phyloP scores from a whole-genome alignment of 2,329 filamentous ascomycete genomes.

The Ophiostoma ips region DNA sequence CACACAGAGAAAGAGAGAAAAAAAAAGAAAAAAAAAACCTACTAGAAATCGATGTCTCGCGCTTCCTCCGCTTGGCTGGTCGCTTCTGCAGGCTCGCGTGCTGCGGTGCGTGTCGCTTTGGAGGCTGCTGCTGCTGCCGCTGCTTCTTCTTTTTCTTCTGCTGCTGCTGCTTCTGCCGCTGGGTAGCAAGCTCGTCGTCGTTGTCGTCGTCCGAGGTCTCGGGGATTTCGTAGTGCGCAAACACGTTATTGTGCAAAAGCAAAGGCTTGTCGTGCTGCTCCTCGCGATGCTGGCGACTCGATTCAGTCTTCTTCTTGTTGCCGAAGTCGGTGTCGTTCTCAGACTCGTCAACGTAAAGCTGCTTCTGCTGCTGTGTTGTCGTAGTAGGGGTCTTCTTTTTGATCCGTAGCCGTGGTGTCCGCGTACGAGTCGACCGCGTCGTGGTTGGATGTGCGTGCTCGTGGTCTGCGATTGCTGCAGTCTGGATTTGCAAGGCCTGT shows the following conservation, averaged over 20 bases:
- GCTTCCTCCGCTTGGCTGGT: too few relatives aligned
- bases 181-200: background rate
- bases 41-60: background rate
- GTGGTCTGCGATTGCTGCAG: too few relatives aligned
- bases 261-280: too few relatives aligned
- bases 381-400: background rate
- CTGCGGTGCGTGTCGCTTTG: background rate
- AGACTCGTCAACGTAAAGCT: background rate
- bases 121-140: background rate
- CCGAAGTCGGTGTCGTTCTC: background rate
- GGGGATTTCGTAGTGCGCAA: too few relatives aligned
- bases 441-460: too few relatives aligned
- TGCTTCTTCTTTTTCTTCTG: background rate
- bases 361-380: background rate
- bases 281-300: too few relatives aligned
- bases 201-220: background rate
- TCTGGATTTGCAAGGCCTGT: background rate
- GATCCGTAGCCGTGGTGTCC: too few relatives aligned
- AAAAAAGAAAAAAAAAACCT: background rate
- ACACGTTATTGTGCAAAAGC: too few relatives aligned
- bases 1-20: background rate
- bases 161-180: background rate
- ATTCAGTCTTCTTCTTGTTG: too few relatives aligned
- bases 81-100: background rate
- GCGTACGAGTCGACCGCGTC: too few relatives aligned